Percentiles rank a stretch among this genome's conserved stretches.
These are phyloP conservation scores for Coemansia sp. DNA, from an alignment of 192 early-diverging fungal species.

Conservation along the genomic window DNA sequence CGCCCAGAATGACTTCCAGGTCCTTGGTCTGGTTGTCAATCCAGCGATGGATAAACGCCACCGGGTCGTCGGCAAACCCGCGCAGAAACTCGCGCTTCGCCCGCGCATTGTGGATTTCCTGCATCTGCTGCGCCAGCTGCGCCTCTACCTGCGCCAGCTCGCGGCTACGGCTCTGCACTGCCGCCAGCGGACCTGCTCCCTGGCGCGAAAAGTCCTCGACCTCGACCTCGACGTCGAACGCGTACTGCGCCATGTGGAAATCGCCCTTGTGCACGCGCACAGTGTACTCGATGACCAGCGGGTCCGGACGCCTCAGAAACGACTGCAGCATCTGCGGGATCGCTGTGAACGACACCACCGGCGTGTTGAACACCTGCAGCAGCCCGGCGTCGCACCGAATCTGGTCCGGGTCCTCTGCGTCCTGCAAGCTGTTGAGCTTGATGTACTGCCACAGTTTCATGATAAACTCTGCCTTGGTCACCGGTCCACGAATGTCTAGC, in stretches of 20 bases:
- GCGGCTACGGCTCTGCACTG: slow-evolving; percentile 49
- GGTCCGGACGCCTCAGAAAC: slow-evolving; percentile 79
- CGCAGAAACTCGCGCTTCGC: slow-evolving; percentile 93
- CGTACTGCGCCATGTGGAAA: slow-evolving; percentile 70
- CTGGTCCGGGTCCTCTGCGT: slow-evolving; percentile 80
- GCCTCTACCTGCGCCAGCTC: slow-evolving; percentile 54
- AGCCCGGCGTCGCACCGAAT: slow-evolving; percentile 83
- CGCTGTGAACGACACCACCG: slow-evolving; percentile 74
- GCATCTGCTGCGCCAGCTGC: slow-evolving; percentile 74
- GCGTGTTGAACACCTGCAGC: slow-evolving; percentile 63
- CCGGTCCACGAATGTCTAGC: slow-evolving; percentile 65
- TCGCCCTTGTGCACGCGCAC: slow-evolving; percentile 74
- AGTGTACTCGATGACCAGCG: slow-evolving; percentile 87
- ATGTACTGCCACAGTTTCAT: slow-evolving; percentile 96
- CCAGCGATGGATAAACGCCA: slow-evolving; percentile 91
- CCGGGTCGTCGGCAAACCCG: slow-evolving; percentile 80
- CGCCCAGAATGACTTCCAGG: slow-evolving; percentile 70
- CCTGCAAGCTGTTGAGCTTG: slow-evolving; percentile 88
- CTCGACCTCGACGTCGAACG: slow-evolving; percentile 93
- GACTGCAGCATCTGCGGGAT: slow-evolving; percentile 77
- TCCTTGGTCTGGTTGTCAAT: slow-evolving; percentile 90
- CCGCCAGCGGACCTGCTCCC: slow-evolving; percentile 57
- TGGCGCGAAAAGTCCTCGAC: slow-evolving; percentile 70
- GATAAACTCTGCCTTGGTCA: slow-evolving; percentile 60
- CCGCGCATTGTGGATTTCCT: slow-evolving; percentile 83